Evolutionary conservation across 768 basidiomycete species (phyloP).

Genomic region (Xerocomellus chrysenteron): DNA sequence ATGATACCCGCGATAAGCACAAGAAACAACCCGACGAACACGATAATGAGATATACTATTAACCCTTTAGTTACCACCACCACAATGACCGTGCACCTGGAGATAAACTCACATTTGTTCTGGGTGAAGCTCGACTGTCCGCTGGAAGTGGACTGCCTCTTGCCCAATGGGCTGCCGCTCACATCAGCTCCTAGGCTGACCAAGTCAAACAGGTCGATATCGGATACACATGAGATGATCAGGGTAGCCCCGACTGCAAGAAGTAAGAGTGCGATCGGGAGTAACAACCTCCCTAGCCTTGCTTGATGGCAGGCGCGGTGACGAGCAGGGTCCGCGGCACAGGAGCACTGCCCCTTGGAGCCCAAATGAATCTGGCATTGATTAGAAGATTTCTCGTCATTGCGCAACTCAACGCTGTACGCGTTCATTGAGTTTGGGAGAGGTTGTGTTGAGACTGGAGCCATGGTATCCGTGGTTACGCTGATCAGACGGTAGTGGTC

Average conservation of each 20-base stretch:
- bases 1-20: slow-evolving; percentile 54
- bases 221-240: slow-evolving; percentile 32
- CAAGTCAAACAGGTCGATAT: slow-evolving; percentile 23
- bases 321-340: slow-evolving; percentile 17
- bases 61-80: background rate
- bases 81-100: background rate
- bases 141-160: slow-evolving; percentile 23
- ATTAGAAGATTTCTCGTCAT: slow-evolving; percentile 17
- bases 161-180: slow-evolving; percentile 29
- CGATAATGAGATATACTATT: slow-evolving; percentile 59
- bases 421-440: slow-evolving; percentile 23
- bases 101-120: slow-evolving; percentile 40
- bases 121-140: slow-evolving; percentile 36
- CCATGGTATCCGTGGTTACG: slow-evolving; percentile 23
- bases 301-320: slow-evolving; percentile 35
- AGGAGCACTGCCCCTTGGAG: slow-evolving; percentile 20
- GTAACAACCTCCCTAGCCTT: slow-evolving; percentile 33
- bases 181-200: slow-evolving; percentile 27
- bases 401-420: slow-evolving; percentile 3
- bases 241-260: slow-evolving; percentile 32
- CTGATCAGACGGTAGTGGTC: slow-evolving; percentile 9
- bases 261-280: slow-evolving; percentile 35
- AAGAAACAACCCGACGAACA: slow-evolving; percentile 62
- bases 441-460: slow-evolving; percentile 30
- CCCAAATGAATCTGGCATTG: slow-evolving; percentile 27